Base-by-base conservation (phyloP, 2,329 filamentous ascomycete genomes). In the Sporothrix luriei region DNA sequence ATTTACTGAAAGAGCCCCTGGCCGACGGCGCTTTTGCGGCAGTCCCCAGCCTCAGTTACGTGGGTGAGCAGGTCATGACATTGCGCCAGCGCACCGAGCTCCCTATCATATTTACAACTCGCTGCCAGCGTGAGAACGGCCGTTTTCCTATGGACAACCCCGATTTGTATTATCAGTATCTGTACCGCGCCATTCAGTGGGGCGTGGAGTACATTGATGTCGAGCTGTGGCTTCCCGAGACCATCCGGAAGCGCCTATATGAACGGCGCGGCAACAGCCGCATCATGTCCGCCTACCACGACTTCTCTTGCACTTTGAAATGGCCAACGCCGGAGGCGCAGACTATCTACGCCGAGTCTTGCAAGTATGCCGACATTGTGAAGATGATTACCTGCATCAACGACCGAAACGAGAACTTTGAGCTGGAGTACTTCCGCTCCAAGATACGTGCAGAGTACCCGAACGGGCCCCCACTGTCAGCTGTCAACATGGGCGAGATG, bases 261-360 rank as follows among this genome's bases (percentile, higher is more conserved):
- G 86, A 90, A 74, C 84, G 87, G 68, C 90, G 90, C 73, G 92
- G 92, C 2, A 91, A 88, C 79, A 94, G 90, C 75, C 90, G 90
- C 73, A 93, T 97, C 78, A 93, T 96, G 82, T 94, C 92, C n/a
- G 92, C 93, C 14, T 95, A 94, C 76, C 93, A 96, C 78, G 92
- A 95, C 80, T 94, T 94, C 76, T 93, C 91, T 0, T 91, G 92
- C 1, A 89, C 84, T 0, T 94, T 94, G 83, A 91, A 90, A 75
- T 96, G 92, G 92, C 90, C 90, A 0, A 92, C 91, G 0, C 80
- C 85, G 7, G 85, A 91, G 73, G 92, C 92, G 1, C 87, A 91
- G 75, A 82, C 85, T 13, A 84, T 94, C 4, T 96, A 94, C 74
- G 82, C 87, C 71, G 85, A 89, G 73, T 92, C 90, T 10, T 86